phyloP scores from a whole-genome alignment of 352 stramenopile genomes.

The Globisporangium alternatum region DNA sequence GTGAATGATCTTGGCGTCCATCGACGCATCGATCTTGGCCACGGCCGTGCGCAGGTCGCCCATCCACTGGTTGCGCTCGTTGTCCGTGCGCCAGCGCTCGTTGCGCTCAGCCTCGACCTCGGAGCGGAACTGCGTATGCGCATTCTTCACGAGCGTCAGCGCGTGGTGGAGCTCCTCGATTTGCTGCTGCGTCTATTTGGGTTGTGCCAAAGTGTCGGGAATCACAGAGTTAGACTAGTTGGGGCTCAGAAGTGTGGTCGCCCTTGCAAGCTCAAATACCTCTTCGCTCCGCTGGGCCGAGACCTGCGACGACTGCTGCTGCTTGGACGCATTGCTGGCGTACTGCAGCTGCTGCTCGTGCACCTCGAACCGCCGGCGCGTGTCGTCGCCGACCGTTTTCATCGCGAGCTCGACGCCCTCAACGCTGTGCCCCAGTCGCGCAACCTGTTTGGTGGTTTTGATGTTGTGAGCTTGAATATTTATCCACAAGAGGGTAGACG shows the following conservation, averaged over 20 bases:
- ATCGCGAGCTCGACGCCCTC: constrained; percentile 36
- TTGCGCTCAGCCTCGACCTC: constrained; percentile 61
- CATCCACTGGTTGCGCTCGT: constrained; percentile 29
- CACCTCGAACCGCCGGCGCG: constrained; percentile 33
- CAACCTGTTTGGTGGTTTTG: constrained; percentile 15
- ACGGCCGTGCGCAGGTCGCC: constrained; percentile 26
- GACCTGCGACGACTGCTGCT: constrained; percentile 15
- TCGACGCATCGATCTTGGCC: constrained; percentile 33
- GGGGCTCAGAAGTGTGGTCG: background rate
- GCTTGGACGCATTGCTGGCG: constrained; percentile 17
- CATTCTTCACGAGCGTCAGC: constrained; percentile 35
- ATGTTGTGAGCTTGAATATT: background rate
- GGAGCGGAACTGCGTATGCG: constrained; percentile 38
- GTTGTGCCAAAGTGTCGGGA: background rate
- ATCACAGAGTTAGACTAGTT: background rate
- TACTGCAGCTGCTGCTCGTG: constrained; percentile 42
- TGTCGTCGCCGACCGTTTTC: constrained; percentile 31
- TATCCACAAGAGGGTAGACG: background rate
- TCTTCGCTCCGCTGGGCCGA: constrained; percentile 14
- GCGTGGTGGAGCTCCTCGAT: constrained; percentile 32
- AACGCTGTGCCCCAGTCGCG: constrained; percentile 45
- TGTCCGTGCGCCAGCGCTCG: constrained; percentile 41
- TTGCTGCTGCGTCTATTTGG: constrained; percentile 29
- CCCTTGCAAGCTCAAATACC: background rate
- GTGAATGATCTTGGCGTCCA: constrained; percentile 37